Evolutionary conservation across 1,284 basidiomycete genomes (phyloP), one percentile per base, ranked within the genome.

Genomic region (Tilletia indica): DNA sequence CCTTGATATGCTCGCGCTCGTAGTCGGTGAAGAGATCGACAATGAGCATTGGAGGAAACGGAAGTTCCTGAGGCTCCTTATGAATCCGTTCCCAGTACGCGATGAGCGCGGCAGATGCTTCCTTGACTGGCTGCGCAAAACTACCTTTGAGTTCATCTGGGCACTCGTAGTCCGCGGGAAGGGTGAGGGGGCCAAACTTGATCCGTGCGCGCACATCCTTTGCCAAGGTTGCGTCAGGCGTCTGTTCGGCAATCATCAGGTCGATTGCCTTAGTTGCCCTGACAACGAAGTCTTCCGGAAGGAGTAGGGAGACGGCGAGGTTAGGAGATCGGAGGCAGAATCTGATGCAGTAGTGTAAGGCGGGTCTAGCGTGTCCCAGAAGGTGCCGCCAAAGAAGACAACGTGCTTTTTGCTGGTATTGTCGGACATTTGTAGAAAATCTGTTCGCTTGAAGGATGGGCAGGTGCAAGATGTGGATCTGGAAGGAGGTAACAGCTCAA

Each of bases 21-120:
- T 58, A 34, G 12, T 58, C 56, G 25, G 56, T 58, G 56, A 58
- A 58, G 56, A 58, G 21, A 12, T 58, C 56, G 19, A 58, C 56
- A 4, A 58, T 31, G 11, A 34, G 21, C 21, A 58, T 21, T 5
- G 56, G 11, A 12, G 56, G 56, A 25, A 19, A 25, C 21, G 56
- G n/a, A 12, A 58, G 56, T 4, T 58, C 56, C 12, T 31, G 56
- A 58, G 42, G 42, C 56, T 58, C n/a, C n/a, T 11, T 34, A 58
- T 58, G 56, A 9, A 58, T 21, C 56, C 34, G 21, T 11, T 21
- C 21, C 56, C 56, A 58, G n/a, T 34, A 25, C 4, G 21, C 21
- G 4, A 31, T 11, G 21, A 58, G 21, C 2, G 56, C 56, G 34
- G 4, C 14, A 11, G 56, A 58, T 4, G 21, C 56, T 19, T 58